Conservation (phyloP, 768 basidiomycete species). For the Paxillus involutus region DNA sequence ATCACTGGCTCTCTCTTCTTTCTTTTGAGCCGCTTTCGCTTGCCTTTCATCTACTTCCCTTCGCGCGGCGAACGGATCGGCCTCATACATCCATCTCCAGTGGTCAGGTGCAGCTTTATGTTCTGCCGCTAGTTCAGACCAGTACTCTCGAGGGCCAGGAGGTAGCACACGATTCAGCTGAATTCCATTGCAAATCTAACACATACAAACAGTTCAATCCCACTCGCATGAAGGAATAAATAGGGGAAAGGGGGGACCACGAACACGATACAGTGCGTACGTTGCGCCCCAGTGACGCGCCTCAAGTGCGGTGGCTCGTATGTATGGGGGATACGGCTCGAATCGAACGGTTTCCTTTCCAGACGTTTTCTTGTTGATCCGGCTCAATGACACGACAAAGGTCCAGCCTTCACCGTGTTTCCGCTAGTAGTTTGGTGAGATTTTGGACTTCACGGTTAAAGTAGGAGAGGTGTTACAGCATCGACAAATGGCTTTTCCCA, state of each 20-base stretch:
- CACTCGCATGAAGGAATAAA: background rate
- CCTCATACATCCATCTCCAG: constrained; percentile 82
- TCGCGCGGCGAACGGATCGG: constrained; percentile 80
- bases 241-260: constrained; percentile 30
- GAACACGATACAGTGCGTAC: constrained; percentile 83
- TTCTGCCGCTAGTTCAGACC: constrained; percentile 71
- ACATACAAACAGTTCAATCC: constrained; percentile 22
- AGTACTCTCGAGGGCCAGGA: constrained; percentile 83
- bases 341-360: constrained; percentile 69
- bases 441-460: background rate
- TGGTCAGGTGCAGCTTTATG: constrained; percentile 69
- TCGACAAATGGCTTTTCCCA: constrained; percentile 88
- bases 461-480: constrained; percentile 44
- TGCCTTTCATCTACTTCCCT: constrained; percentile 69
- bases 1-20: constrained; percentile 29
- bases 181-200: constrained; percentile 72
- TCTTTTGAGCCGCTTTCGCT: constrained; percentile 50
- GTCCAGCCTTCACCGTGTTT: constrained; percentile 52
- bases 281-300: constrained; percentile 92
- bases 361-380: constrained; percentile 68
- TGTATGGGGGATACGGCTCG: constrained; percentile 71
- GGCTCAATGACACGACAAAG: constrained; percentile 67
- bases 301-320: constrained; percentile 67
- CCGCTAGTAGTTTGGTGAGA: constrained; percentile 35
- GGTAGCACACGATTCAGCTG: constrained; percentile 78